Base-by-base conservation (phyloP, 495 filamentous ascomycete species). In the Penicillium longicatenatum region DNA sequence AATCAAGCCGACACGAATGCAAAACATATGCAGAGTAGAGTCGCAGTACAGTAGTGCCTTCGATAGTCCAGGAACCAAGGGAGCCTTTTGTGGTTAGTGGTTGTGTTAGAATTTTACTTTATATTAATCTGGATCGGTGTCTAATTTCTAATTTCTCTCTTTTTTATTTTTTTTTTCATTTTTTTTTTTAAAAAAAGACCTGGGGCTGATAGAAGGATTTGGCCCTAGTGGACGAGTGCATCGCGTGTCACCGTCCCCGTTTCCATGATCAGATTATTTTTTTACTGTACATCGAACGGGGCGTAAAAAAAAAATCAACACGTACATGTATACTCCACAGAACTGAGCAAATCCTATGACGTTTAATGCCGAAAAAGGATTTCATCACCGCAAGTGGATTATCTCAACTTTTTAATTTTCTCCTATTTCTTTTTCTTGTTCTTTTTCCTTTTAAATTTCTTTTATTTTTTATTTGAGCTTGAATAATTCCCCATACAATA, bases 21-120 rank as follows among this genome's bases (percentile, higher is more conserved):
- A 66, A 58, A 65, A 66, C 58, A 68, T 68, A 46, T 52, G 17
- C 24, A 57, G n/a, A n/a, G n/a, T 26, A 63, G 53, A 58, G 61
- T 69, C 52, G 57, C 57, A 69, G 54, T 49, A 64, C 66, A 69
- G 26, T 48, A 46, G 47, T 33, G 39, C 17, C 43, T 42, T 29
- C 29, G 41, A 50, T 47, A 35, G 45, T 26, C 37, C 62, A 61
- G 52, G 55, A 59, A 61, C 62, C 51, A 55, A 43, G 50, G 14
- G 31, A 35, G 6, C 31, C 31, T 35, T 11, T 35, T 35, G 2
- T 9, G 31, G 31, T 35, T 35, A 35, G 31, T n/a, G n/a, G n/a
- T n/a, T n/a, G n/a, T 35, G 7, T 14, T 26, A 26, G 4, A 26
- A 26, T 26, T 6, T 12, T 35, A 14, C 31, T 35, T 35, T 35